These are phyloP conservation scores for Drechslera avenae DNA, from an alignment of 2,329 filamentous ascomycete genomes.

Conservation along the genomic window DNA sequence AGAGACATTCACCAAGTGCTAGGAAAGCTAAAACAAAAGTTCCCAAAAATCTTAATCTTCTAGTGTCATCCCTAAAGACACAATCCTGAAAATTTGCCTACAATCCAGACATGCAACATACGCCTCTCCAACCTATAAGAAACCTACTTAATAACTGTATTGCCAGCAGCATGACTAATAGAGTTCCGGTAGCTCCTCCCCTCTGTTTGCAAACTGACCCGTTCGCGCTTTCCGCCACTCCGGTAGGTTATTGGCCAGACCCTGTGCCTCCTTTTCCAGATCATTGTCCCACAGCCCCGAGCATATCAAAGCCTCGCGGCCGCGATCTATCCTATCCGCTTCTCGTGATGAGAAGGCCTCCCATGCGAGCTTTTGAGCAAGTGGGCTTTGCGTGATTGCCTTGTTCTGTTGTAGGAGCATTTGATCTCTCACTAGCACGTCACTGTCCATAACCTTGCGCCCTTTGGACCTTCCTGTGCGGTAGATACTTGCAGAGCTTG, in stretches of 20 bases:
- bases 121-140: too few relatives aligned
- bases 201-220: conserved; percentile 10
- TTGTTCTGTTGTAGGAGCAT: conserved; percentile 16
- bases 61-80: too few relatives aligned
- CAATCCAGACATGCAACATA: too few relatives aligned
- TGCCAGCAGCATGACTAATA: neutral
- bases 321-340: conserved; percentile 7
- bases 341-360: conserved; percentile 19
- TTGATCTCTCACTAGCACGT: neutral
- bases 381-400: conserved; percentile 13
- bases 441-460: neutral
- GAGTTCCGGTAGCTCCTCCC: neutral
- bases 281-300: conserved; percentile 19
- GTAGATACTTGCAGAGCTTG: neutral
- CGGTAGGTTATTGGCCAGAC: conserved; percentile 22
- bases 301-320: conserved; percentile 23
- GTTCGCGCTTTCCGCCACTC: conserved; percentile 30
- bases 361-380: conserved; percentile 23
- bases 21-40: too few relatives aligned
- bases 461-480: neutral
- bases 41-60: too few relatives aligned
- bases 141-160: neutral
- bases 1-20: too few relatives aligned
- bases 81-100: too few relatives aligned
- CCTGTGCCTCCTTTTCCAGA: conserved; percentile 14